phyloP scores from a whole-genome alignment of 192 early-diverging fungal genomes.

The Coemansia sp. region DNA sequence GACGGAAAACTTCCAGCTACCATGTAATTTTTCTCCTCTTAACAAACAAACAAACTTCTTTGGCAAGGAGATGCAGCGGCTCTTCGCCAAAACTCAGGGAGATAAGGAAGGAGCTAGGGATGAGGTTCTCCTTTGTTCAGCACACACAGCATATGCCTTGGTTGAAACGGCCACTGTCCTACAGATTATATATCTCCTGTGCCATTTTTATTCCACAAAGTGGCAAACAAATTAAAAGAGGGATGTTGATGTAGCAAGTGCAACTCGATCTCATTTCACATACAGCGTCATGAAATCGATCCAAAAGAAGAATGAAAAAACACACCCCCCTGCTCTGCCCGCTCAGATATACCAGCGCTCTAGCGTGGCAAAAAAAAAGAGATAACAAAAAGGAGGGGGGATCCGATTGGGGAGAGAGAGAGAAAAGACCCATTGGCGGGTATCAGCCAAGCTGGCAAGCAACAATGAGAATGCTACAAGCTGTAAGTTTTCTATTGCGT shows the following conservation, averaged over 20 bases:
- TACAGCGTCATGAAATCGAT: neutral
- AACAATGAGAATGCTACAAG: neutral
- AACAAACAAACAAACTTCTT: too few species aligned
- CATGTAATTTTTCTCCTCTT: neutral
- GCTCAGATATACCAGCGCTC: neutral
- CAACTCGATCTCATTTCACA: neutral
- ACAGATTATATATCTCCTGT: too few species aligned
- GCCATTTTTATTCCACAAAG: too few species aligned
- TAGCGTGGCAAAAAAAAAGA: neutral
- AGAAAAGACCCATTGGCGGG: neutral
- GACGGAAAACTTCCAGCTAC: constrained; percentile 29
- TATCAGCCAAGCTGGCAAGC: neutral
- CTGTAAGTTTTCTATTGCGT: neutral
- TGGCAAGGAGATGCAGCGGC: too few species aligned
- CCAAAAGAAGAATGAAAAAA: neutral
- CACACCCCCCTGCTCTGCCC: neutral
- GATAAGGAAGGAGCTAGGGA: too few species aligned
- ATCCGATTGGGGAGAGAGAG: neutral
- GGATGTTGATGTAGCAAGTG: neutral
- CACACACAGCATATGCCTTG: too few species aligned
- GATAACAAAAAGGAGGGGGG: neutral
- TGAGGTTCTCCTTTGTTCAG: too few species aligned
- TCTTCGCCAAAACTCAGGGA: too few species aligned
- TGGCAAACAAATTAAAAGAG: too few species aligned
- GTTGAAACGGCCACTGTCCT: too few species aligned